These are phyloP conservation scores for Wallacemonas rigidus DNA, from an alignment of 208 protist species.

Conservation along the genomic window DNA sequence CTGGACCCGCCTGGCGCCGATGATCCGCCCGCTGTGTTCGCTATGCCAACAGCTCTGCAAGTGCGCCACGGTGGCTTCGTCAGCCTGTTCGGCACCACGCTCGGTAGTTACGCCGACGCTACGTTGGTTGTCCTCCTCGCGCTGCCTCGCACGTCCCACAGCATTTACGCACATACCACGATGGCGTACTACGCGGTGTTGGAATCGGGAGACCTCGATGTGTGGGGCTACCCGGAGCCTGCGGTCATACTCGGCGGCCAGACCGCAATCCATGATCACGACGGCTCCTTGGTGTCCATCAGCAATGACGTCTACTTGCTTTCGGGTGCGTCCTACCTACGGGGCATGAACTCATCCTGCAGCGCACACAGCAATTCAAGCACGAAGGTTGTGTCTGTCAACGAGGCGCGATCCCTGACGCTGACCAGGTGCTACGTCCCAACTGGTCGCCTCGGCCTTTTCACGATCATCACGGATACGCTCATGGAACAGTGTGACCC, in stretches of 20 bases:
- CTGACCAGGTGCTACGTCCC: conserved; percentile 3
- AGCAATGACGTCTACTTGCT: conserved; percentile 1
- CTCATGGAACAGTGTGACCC: not conserved
- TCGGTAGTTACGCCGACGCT: not conserved
- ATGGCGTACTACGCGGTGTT: conserved; percentile 11
- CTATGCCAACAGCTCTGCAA: not conserved
- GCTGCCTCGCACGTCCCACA: conserved; percentile 6
- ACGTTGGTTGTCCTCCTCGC: not conserved
- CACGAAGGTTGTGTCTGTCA: not conserved
- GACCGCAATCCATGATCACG: conserved; percentile 4
- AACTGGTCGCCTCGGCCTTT: not conserved
- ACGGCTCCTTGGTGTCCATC: not conserved
- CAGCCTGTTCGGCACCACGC: not conserved
- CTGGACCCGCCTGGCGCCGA: not conserved
- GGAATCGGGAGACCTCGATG: not conserved
- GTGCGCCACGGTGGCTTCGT: conserved; percentile 9
- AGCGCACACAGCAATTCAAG: not conserved
- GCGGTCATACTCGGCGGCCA: conserved; percentile 2
- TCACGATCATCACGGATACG: not conserved
- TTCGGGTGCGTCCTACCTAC: conserved; percentile 17
- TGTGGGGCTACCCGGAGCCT: not conserved
- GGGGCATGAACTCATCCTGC: not conserved
- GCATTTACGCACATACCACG: conserved; percentile 14
- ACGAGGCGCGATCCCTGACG: not conserved
- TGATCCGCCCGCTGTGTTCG: conserved; percentile 2